Evolutionary conservation across 257 asterid genomes (phyloP).

Genomic region (Scutellaria galericulata): DNA sequence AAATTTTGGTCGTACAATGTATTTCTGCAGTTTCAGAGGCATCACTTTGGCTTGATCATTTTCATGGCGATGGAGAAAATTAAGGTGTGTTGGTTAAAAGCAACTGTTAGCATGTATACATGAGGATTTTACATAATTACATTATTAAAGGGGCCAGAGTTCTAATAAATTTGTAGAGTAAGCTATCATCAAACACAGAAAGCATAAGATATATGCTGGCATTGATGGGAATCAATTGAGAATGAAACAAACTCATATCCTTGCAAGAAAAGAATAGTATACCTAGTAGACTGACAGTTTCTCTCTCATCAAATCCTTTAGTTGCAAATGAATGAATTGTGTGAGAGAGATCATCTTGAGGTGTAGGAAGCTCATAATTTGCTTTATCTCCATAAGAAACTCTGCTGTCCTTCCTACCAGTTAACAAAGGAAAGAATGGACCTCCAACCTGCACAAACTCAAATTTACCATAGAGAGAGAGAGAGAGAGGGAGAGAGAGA

Average conservation of each 20-base stretch:
- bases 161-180: neutral
- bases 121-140: neutral
- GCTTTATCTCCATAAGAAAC: constrained; percentile 47
- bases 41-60: neutral
- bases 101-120: neutral
- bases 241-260: constrained; percentile 14
- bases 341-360: constrained; percentile 48
- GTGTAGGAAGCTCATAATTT: constrained; percentile 58
- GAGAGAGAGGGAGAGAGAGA: no score
- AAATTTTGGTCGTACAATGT: neutral
- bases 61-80: neutral
- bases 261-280: constrained; percentile 1
- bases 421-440: constrained; percentile 74
- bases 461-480: neutral
- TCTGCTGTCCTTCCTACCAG: constrained; percentile 71
- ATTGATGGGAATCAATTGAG: neutral
- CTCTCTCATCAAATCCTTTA: constrained; percentile 67
- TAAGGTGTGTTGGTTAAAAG: neutral
- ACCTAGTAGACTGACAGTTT: constrained; percentile 74
- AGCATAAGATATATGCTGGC: neutral
- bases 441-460: constrained; percentile 72
- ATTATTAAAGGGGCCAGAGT: neutral
- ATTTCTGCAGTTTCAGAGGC: neutral
- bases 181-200: neutral
- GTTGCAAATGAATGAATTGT: constrained; percentile 50